phyloP scores from a whole-genome alignment of 2,329 filamentous ascomycete genomes.

The Colletotrichum kahawae region DNA sequence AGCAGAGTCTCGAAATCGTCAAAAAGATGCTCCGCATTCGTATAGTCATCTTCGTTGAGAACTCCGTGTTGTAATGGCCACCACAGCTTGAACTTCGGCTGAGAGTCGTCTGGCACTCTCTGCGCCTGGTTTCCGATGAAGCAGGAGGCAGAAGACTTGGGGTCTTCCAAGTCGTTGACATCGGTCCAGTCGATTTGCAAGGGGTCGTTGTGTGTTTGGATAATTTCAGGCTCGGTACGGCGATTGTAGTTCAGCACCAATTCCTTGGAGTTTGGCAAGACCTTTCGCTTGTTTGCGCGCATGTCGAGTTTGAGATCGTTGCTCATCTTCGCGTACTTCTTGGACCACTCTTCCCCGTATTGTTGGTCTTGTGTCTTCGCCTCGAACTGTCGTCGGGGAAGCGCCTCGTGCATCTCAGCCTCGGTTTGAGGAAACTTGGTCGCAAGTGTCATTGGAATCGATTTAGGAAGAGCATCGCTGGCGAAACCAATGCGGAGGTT shows the following conservation, averaged over 20 bases:
- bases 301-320: conserved; percentile 88
- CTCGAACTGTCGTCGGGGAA: conserved; percentile 74
- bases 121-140: conserved; percentile 84
- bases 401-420: conserved; percentile 79
- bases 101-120: conserved; percentile 87
- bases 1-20: conserved; percentile 88
- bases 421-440: conserved; percentile 80
- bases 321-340: conserved; percentile 81
- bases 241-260: conserved; percentile 94
- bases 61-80: conserved; percentile 89
- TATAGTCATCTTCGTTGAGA: conserved; percentile 90
- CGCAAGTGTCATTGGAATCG: conserved; percentile 91
- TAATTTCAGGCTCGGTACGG: conserved; percentile 81
- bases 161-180: conserved; percentile 68
- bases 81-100: conserved; percentile 87
- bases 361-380: conserved; percentile 73
- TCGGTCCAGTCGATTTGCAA: conserved; percentile 97
- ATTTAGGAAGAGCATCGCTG: conserved; percentile 94
- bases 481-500: conserved; percentile 93
- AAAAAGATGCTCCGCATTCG: conserved; percentile 77
- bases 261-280: conserved; percentile 96
- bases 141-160: conserved; percentile 64
- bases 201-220: conserved; percentile 93
- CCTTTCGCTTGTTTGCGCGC: conserved; percentile 91
- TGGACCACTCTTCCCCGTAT: conserved; percentile 83